These are phyloP conservation scores for Tilletia walkeri DNA, from an alignment of 1,284 basidiomycete genomes.

Conservation along the genomic window DNA sequence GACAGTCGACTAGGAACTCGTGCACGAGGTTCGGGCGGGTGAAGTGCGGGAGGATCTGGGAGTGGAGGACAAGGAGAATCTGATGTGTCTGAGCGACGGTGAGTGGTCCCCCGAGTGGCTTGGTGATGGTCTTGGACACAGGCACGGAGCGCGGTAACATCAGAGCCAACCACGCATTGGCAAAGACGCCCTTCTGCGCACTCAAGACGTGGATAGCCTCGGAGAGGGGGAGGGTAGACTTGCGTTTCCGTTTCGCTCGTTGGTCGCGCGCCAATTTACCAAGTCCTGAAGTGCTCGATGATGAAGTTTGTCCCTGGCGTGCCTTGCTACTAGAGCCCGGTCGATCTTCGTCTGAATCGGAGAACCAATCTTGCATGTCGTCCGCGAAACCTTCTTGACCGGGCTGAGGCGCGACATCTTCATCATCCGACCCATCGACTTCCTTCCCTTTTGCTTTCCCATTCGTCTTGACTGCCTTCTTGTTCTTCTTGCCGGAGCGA, in stretches of 20 bases:
- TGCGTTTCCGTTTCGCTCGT: slow-evolving; percentile 38
- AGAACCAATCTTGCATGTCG: slow-evolving; percentile 60
- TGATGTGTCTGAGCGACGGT: slow-evolving; percentile 62
- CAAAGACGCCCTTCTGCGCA: slow-evolving; percentile 75
- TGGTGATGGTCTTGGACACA: not conserved
- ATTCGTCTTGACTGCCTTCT: slow-evolving; percentile 24
- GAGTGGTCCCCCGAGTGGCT: slow-evolving; percentile 58
- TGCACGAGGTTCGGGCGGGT: slow-evolving; percentile 73
- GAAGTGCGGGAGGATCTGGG: slow-evolving; percentile 78
- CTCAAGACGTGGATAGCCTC: slow-evolving; percentile 65
- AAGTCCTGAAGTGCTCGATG: not conserved
- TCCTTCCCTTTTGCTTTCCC: slow-evolving; percentile 31
- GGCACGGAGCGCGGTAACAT: slow-evolving; percentile 61
- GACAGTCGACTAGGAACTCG: slow-evolving; percentile 88
- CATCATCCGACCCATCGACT: slow-evolving; percentile 29
- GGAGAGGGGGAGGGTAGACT: slow-evolving; percentile 46
- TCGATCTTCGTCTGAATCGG: slow-evolving; percentile 45
- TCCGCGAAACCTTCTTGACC: slow-evolving; percentile 53
- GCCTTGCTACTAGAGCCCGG: not conserved
- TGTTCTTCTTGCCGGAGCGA: slow-evolving; percentile 27
- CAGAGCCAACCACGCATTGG: slow-evolving; percentile 72
- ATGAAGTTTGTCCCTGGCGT: not conserved
- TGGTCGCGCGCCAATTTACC: slow-evolving; percentile 14
- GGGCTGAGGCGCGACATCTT: slow-evolving; percentile 22
- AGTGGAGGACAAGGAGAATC: slow-evolving; percentile 76